Evolutionary conservation across 116 monocot species (phyloP).

Genomic region (Cymodocea nodosa): DNA sequence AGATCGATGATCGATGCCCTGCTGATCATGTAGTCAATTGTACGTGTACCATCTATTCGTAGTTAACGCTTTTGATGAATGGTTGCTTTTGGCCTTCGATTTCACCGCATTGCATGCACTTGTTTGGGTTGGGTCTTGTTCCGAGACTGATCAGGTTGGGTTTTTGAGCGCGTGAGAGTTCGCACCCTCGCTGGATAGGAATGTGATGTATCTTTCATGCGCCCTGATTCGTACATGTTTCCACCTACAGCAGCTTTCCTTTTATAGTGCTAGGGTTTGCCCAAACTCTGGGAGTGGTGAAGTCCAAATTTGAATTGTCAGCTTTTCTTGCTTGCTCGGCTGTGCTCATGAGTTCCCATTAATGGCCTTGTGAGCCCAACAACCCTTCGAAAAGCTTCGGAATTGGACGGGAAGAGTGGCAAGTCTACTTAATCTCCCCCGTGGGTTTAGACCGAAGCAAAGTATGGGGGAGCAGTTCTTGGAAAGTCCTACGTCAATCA

Average conservation of each 20-base stretch:
- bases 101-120: no score
- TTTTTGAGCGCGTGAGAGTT: slow-evolving; percentile 1
- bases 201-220: background rate
- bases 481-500: no score
- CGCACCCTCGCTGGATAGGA: slow-evolving; percentile 1
- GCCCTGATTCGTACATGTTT: background rate
- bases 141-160: no score
- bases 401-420: background rate
- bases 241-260: background rate
- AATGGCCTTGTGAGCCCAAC: background rate
- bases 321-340: background rate
- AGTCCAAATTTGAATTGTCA: background rate
- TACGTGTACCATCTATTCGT: background rate
- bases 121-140: background rate
- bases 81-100: no score
- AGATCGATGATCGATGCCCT: background rate
- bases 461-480: no score
- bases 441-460: no score
- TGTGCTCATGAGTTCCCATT: background rate
- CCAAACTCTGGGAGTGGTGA: background rate
- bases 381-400: background rate
- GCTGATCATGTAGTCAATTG: background rate
- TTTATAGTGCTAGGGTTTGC: slow-evolving; percentile 3
- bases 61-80: no score
- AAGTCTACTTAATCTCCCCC: background rate